These are phyloP conservation scores for Cryptococcus maquisensis DNA, from an alignment of 1,284 basidiomycete species.

Conservation along the genomic window DNA sequence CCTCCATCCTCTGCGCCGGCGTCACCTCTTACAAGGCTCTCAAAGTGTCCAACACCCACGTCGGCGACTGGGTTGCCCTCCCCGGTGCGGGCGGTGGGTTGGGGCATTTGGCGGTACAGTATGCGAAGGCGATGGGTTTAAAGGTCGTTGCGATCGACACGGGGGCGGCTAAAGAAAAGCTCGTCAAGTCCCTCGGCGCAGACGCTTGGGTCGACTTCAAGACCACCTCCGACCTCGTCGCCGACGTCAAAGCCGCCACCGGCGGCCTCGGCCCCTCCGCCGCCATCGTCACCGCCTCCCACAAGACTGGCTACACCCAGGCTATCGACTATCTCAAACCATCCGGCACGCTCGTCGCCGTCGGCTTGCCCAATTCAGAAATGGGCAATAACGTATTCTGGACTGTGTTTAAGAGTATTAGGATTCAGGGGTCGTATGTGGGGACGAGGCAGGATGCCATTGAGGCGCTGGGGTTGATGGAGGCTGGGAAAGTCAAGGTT, in stretches of 20 bases:
- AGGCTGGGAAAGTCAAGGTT: conserved; percentile 62
- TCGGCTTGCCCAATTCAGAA: conserved; percentile 60
- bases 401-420: conserved; percentile 65
- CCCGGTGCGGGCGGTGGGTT: conserved; percentile 51
- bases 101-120: conserved; percentile 62
- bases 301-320: conserved; percentile 60
- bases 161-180: conserved; percentile 67
- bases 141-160: conserved; percentile 75
- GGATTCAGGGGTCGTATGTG: conserved; percentile 69
- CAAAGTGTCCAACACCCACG: conserved; percentile 62
- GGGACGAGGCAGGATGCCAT: conserved; percentile 66
- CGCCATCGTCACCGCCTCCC: conserved; percentile 59
- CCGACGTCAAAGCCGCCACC: conserved; percentile 54
- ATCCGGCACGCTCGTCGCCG: conserved; percentile 64
- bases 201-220: conserved; percentile 76
- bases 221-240: conserved; percentile 31
- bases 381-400: conserved; percentile 68
- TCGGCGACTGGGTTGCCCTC: conserved; percentile 74
- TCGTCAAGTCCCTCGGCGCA: conserved; percentile 67
- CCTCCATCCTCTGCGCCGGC: conserved; percentile 74
- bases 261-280: conserved; percentile 71
- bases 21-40: conserved; percentile 65
- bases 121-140: conserved; percentile 63
- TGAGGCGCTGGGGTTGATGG: conserved; percentile 68
- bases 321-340: conserved; percentile 65